Conservation (phyloP, 805 yeast genomes). For the Candida ulmi region DNA sequence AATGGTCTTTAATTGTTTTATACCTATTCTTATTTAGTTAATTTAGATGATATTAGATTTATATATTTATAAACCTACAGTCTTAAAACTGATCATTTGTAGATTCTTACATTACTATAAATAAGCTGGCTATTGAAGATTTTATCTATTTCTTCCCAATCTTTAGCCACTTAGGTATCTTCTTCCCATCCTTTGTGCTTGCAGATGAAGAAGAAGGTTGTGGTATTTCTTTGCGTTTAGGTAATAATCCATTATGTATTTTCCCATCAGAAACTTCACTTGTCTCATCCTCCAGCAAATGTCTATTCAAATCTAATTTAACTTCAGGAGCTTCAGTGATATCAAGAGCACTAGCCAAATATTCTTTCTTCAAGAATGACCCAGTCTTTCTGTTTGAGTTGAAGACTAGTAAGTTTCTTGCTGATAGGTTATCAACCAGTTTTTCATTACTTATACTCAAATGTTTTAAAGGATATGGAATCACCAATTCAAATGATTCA, state of each 20-base stretch:
- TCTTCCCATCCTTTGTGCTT: constrained; percentile 11
- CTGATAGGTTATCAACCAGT: constrained; percentile 36
- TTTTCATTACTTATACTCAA: constrained; percentile 26
- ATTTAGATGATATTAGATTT: too few species aligned
- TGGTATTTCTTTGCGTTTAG: constrained; percentile 7
- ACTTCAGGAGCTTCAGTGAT: constrained; percentile 26
- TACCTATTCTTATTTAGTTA: too few species aligned
- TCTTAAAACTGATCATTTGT: too few species aligned
- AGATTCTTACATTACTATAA: too few species aligned
- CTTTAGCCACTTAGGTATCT: constrained; percentile 36
- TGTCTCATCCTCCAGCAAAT: constrained; percentile 2
- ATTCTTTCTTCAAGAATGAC: constrained; percentile 24
- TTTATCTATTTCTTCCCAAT: constrained; percentile 28
- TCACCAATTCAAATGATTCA: constrained; percentile 33
- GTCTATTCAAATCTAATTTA: constrained; percentile 10
- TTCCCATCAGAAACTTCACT: constrained; percentile 5
- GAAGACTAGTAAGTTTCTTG: constrained; percentile 40
- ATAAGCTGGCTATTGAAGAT: too few species aligned
- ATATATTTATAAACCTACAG: too few species aligned
- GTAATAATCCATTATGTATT: constrained; percentile 16
- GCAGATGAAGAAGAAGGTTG: background rate
- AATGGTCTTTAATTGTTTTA: constrained; percentile 28
- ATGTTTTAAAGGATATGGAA: constrained; percentile 40
- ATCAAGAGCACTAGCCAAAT: constrained; percentile 26
- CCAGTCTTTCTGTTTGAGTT: constrained; percentile 15